These are phyloP conservation scores for Trifolium subterraneum DNA, from an alignment of 306 rosid species.

Conservation along the genomic window DNA sequence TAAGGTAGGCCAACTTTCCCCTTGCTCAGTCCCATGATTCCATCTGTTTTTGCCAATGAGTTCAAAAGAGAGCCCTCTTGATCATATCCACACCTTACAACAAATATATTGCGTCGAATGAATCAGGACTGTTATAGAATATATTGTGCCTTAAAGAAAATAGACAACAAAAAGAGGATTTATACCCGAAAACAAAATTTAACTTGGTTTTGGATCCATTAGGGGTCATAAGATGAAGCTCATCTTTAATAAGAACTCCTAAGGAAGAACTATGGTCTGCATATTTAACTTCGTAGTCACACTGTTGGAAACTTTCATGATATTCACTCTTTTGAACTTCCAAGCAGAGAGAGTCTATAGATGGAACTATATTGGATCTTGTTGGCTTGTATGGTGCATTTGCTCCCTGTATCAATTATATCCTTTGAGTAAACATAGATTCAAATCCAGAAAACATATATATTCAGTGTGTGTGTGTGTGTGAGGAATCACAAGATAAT, in stretches of 20 bases:
- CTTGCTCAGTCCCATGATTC: slow-evolving; percentile 76
- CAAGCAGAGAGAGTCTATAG: slow-evolving; percentile 60
- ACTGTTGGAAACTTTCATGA: slow-evolving; percentile 61
- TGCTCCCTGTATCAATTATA: slow-evolving; percentile 68
- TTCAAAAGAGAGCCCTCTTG: slow-evolving; percentile 73
- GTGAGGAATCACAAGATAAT: not conserved
- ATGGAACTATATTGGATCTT: slow-evolving; percentile 54
- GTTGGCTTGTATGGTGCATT: slow-evolving; percentile 71
- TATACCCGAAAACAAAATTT: slow-evolving; percentile 75
- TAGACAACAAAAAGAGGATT: not conserved
- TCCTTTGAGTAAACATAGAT: slow-evolving; percentile 38
- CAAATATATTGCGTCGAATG: slow-evolving; percentile 5
- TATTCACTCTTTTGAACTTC: slow-evolving; percentile 58
- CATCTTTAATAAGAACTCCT: slow-evolving; percentile 79
- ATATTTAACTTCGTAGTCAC: slow-evolving; percentile 85
- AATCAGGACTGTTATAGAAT: slow-evolving; percentile 41
- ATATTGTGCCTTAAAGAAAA: slow-evolving; percentile 1
- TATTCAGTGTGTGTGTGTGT: not conserved
- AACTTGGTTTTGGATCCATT: slow-evolving; percentile 68
- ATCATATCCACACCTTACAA: slow-evolving; percentile 84
- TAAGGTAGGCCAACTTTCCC: slow-evolving; percentile 73
- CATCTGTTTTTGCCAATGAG: slow-evolving; percentile 72
- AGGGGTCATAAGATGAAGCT: slow-evolving; percentile 54
- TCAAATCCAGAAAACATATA: too few species aligned
- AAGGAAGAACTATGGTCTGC: slow-evolving; percentile 83